Evolutionary conservation across 805 yeast genomes (phyloP), one percentile per base, ranked within the genome.

Genomic region (Candida golubevii): DNA sequence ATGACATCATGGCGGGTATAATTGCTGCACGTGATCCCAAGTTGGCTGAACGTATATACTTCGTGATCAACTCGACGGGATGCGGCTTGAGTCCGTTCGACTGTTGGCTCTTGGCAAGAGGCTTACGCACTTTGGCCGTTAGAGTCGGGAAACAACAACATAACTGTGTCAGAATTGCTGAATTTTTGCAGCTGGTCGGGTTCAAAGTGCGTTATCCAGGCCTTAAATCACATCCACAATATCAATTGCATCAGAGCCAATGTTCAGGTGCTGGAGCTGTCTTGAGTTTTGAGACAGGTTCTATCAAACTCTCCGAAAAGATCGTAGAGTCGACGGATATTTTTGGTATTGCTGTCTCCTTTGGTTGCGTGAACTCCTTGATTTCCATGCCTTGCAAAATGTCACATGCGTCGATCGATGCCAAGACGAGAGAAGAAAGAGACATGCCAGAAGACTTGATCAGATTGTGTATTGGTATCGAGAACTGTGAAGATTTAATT

Each of bases 361-460:
- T 90, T 66, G 98, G 98, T 18, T 85, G 96, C 63, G 96, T 91
- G 48, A 88, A 88, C 71, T 86, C 96, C 13, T 74, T 90, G 60
- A 88, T 90, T 46, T 88, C 96, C 33, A 78, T 90, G 82, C 98
- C 98, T 12, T 88, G 97, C 65, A 79, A 79, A 64, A 90, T 90
- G 97, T 87, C 96, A 7, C 98, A 90, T 61, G 97, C 97, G n/a
- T 84, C 96, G 3, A 90, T 90, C 50, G 96, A 89, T 55, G 84
- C 89, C 26, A 80, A 86, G 59, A 82, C 88, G 4, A 80, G 97
- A 64, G 82, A 82, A 39, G 95, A 85, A 63, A 80, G 98, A 62
- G 88, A 82, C 36, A 82, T 90, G 67, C 96, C 97, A 2, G 97
- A 90, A 65, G 97, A 91, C 61, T 73, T 90, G 59, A 81, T 90